phyloP scores from a whole-genome alignment of 192 early-diverging fungal species.

The Backusella parvicylindrica region DNA sequence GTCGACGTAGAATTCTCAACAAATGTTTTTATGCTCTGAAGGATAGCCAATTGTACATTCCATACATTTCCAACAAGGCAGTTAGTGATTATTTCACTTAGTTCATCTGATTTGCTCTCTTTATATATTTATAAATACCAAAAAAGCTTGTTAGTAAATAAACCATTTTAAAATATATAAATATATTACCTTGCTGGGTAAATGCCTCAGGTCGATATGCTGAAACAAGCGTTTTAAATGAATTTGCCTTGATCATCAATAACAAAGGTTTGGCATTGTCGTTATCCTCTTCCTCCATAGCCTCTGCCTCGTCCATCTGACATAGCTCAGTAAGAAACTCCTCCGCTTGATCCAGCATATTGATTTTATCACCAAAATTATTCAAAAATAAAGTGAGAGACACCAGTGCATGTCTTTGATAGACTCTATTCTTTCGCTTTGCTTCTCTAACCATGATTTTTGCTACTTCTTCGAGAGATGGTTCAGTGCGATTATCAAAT shows the following conservation, averaged over 20 bases:
- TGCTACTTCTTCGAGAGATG: slow-evolving; percentile 38
- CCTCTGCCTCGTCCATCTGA: slow-evolving; percentile 38
- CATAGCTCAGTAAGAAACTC: slow-evolving; percentile 49
- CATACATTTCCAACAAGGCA: slow-evolving; percentile 69
- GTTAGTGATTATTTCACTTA: slow-evolving; percentile 43
- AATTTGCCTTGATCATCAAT: slow-evolving; percentile 61
- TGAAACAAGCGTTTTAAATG: slow-evolving; percentile 60
- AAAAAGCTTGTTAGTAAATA: background rate
- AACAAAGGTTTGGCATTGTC: slow-evolving; percentile 58
- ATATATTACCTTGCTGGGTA: slow-evolving; percentile 50
- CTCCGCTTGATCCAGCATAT: slow-evolving; percentile 56
- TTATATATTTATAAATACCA: background rate
- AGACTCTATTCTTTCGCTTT: slow-evolving; percentile 70
- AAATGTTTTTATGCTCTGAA: slow-evolving; percentile 63
- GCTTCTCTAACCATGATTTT: slow-evolving; percentile 68
- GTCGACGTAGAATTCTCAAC: slow-evolving; percentile 27
- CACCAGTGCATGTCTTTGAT: slow-evolving; percentile 64
- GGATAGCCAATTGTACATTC: slow-evolving; percentile 74
- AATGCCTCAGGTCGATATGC: slow-evolving; percentile 46
- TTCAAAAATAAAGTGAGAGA: slow-evolving; percentile 59
- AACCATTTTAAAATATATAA: background rate
- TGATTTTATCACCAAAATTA: slow-evolving; percentile 47
- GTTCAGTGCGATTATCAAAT: slow-evolving; percentile 31
- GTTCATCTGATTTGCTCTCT: slow-evolving; percentile 21
- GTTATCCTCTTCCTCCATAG: slow-evolving; percentile 55